Evolutionary conservation across 176 grass and related monocot genomes (phyloP), one percentile per base, ranked within the genome.

Genomic region (Coix lacrymajobi): DNA sequence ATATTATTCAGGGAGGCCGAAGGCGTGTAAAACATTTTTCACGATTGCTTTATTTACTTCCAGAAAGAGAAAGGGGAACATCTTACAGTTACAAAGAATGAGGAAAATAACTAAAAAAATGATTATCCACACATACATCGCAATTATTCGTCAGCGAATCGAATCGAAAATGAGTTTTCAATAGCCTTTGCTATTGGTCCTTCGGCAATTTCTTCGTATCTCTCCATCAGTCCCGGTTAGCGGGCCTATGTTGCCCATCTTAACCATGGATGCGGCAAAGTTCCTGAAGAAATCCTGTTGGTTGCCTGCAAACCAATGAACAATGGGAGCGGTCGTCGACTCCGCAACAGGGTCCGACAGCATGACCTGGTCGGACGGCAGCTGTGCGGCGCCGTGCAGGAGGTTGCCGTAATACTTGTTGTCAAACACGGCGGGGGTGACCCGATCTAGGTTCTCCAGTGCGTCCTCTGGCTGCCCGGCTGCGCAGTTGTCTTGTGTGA

Each of bases 321-420:
- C 87, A 33, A 76, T 49, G 8, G 85, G 56, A 3, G 81, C 85
- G 1, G 75, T 85, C 26, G 81, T 72, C 22, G 15, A 5, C 26
- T 4, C 37, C 0, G 72, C 84, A 0, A 22, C 67, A 1, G 66
- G 24, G 1, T 62, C 69, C 3, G 88, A 90, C 30, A 82, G 54
- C 36, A 93, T 65, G 25, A 79, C 85, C 62, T 93, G 87, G 40
- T 90, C 91, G 4, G 87, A 87, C 0, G 43, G 34, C 6, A 93
- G 78, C 40, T 89, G 43, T 2, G 87, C 91, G 6, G 41, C 9
- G 46, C 62, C 65, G 10, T 38, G 31, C 69, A 81, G 19, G 11
- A 93, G 61, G 71, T 87, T 90, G n/a, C 60, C 11, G 43, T 82
- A 90, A 81, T 93, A 93, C 16, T 57, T 70, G 36, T 87, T 90